Base-by-base conservation (phyloP, 1,284 basidiomycete species). In the Ustilago sp. region DNA sequence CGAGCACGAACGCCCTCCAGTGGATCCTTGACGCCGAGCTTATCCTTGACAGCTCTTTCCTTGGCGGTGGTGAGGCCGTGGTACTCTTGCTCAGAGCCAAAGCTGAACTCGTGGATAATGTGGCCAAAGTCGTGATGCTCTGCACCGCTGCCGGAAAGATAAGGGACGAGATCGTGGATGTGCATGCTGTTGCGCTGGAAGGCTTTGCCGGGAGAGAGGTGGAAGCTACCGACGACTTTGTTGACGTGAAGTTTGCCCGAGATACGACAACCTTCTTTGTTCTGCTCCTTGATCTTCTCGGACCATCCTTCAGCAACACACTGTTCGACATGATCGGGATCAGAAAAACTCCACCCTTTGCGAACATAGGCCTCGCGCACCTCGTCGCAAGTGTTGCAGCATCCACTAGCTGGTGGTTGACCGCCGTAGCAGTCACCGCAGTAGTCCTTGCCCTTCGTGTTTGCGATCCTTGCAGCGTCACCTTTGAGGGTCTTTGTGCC, bases 371-470 rank as follows among this genome's bases (percentile, higher is more conserved):
- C 90, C 86, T 93, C 90, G 58, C 95, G 90, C 41, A 99, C 97
- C 4, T 95, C 93, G 83, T 99, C 97, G 86, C 97, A 99, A 55
- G 92, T 92, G 86, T 99, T 94, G 87, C 97, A 99, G 88, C 97
- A 99, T 6, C 88, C 88, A 35, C 75, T 77, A 7, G 90, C 90
- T 1, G 95, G 93, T 51, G 91, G 91, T 28, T 91, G 84, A 59
- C 94, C 97, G 63, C 97, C 97, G 82, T 94, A 99, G 87, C 97
- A 99, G 19, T 93, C 95, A n/a, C 97, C 97, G 57, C 84, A 86
- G 63, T 81, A 86, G 64, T 79, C 74, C 28, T 77, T 68, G 32
- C 71, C 80, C 15, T 62, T 64, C 35, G 67, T 72, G 11, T 47
- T 61, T 23, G 81, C 79, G 36, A 84, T 65, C 8, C 79, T 64